These are phyloP conservation scores for Paecilomyces sp. DNA, from an alignment of 2,329 filamentous ascomycete genomes.

Conservation along the genomic window DNA sequence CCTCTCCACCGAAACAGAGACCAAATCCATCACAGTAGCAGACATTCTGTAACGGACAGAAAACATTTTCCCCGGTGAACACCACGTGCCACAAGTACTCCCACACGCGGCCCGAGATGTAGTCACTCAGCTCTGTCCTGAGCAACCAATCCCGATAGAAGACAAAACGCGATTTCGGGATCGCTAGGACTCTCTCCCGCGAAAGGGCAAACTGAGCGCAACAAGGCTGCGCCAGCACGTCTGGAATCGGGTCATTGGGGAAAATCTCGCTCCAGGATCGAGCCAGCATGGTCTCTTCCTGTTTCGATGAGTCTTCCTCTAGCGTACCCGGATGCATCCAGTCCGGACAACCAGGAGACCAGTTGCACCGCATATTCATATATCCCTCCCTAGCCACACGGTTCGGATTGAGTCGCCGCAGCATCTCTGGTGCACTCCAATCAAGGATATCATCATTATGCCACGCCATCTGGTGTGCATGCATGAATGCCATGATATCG, in stretches of 20 bases:
- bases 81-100: conserved; percentile 60
- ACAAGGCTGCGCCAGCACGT: conserved; percentile 53
- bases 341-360: conserved; percentile 52
- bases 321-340: conserved; percentile 46
- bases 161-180: conserved; percentile 48
- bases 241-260: conserved; percentile 35
- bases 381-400: conserved; percentile 49
- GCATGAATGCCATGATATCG: conserved; percentile 55
- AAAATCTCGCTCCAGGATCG: conserved; percentile 43
- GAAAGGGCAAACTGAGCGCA: conserved; percentile 59
- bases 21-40: conserved; percentile 62
- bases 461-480: conserved; percentile 51
- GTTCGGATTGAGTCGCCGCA: conserved; percentile 45
- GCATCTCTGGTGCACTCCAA: conserved; percentile 43
- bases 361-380: conserved; percentile 54
- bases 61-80: conserved; percentile 44
- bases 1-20: conserved; percentile 50
- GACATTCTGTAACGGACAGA: conserved; percentile 44
- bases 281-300: conserved; percentile 41
- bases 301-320: conserved; percentile 34
- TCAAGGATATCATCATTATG: conserved; percentile 52
- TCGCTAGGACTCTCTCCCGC: conserved; percentile 48
- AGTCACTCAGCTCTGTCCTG: conserved; percentile 49
- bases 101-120: conserved; percentile 53
- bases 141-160: conserved; percentile 56